phyloP scores from a whole-genome alignment of 441 rosid genomes.

The Erysimum pusillum region DNA sequence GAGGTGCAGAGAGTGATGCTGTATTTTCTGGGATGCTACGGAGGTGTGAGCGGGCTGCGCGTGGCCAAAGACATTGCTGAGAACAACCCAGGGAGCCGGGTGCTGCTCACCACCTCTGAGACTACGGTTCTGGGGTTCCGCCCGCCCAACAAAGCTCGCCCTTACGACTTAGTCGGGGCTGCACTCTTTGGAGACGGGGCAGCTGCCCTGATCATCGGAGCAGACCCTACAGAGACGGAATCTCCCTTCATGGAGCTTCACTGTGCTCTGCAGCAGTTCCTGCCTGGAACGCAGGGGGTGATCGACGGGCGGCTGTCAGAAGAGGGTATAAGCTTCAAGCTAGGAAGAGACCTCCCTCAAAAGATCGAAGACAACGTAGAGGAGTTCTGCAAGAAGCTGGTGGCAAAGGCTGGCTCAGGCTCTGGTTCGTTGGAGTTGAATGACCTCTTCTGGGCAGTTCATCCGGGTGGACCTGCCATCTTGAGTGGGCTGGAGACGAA shows the following conservation, averaged over 20 bases:
- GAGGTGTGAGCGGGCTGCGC: slow-evolving; percentile 84
- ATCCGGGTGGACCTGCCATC: slow-evolving; percentile 92
- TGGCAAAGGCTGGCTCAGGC: slow-evolving; percentile 53
- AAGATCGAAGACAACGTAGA: slow-evolving; percentile 83
- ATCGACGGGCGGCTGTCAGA: slow-evolving; percentile 78
- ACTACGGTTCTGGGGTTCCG: slow-evolving; percentile 89
- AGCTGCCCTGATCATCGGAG: slow-evolving; percentile 80
- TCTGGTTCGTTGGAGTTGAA: slow-evolving; percentile 55
- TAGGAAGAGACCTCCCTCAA: slow-evolving; percentile 81
- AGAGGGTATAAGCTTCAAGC: slow-evolving; percentile 85
- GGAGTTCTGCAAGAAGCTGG: slow-evolving; percentile 74
- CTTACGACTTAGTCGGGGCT: slow-evolving; percentile 89
- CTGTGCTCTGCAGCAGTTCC: slow-evolving; percentile 78
- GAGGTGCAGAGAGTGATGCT: slow-evolving; percentile 84
- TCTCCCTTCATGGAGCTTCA: slow-evolving; percentile 85
- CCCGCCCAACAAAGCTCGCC: slow-evolving; percentile 84
- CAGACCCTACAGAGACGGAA: slow-evolving; percentile 63
- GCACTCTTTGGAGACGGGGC: slow-evolving; percentile 96
- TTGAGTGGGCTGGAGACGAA: slow-evolving; percentile 69
- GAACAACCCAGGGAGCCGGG: slow-evolving; percentile 88
- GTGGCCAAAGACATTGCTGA: slow-evolving; percentile 94
- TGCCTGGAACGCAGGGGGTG: slow-evolving; percentile 77
- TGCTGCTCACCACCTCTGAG: slow-evolving; percentile 80
- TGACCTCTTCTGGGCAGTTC: slow-evolving; percentile 89
- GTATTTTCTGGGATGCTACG: slow-evolving; percentile 89